Base-by-base conservation (phyloP, 495 filamentous ascomycete species). In the Hypoxylon subgilvum region DNA sequence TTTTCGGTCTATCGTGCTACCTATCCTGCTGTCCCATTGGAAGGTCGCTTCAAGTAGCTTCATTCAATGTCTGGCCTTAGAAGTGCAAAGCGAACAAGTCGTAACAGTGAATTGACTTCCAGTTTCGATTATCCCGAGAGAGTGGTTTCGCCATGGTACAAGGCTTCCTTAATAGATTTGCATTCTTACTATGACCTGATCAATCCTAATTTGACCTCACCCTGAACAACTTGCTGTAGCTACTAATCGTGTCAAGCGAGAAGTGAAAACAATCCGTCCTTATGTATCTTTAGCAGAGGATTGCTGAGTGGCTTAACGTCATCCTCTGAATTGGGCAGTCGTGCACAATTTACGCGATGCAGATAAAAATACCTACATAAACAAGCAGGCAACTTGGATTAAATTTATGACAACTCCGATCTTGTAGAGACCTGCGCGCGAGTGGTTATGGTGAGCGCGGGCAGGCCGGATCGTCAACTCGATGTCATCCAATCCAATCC, bases 401-500 rank as follows among this genome's bases (percentile, higher is more conserved):
- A n/a, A n/a, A n/a, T n/a, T n/a, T n/a, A n/a, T n/a, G n/a, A n/a
- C n/a, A n/a, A n/a, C n/a, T n/a, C n/a, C n/a, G n/a, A n/a, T n/a
- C n/a, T n/a, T n/a, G n/a, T n/a, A n/a, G n/a, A n/a, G n/a, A n/a
- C n/a, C n/a, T n/a, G n/a, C n/a, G n/a, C n/a, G n/a, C n/a, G 4
- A 27, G 23, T 27, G 23, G 3, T 27, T 8, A 27, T 27, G 22
- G 27, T 32, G 27, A 12, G 27, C 3, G 10, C 22, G 21, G 22
- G 23, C 31, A 31, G 41, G 41, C 30, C 14, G 3, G 48, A 27
- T 35, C 45, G 2, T 44, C 6, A 36, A 34, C 16, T 30, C 7
- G 30, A 50, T 50, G 17, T 44, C 54, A 27, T 57, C 54, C 38
- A 43, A 45, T 57, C 54, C 35, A n/a, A n/a, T n/a, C n/a, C 44